phyloP scores from a whole-genome alignment of 108 stramenopile species.

The Skeletonema grethae region DNA sequence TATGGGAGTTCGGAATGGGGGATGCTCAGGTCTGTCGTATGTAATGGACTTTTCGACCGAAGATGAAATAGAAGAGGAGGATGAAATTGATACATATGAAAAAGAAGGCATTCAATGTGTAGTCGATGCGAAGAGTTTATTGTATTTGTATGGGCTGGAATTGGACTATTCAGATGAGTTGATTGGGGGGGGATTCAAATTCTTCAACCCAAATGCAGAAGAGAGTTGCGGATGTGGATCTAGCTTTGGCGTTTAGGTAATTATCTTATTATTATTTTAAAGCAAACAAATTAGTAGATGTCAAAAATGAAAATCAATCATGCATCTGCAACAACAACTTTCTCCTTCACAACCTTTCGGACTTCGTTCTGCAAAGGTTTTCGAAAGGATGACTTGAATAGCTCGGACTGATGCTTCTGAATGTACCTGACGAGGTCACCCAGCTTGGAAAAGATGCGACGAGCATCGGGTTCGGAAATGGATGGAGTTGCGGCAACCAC shows the following conservation, averaged over 20 bases:
- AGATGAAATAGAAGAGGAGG: slow-evolving; percentile 83
- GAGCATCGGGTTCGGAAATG: slow-evolving; percentile 37
- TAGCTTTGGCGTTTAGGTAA: slow-evolving; percentile 86
- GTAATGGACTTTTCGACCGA: slow-evolving; percentile 91
- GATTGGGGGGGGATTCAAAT: slow-evolving; percentile 96
- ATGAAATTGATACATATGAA: slow-evolving; percentile 74
- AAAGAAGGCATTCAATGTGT: slow-evolving; percentile 83
- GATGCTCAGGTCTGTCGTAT: slow-evolving; percentile 93
- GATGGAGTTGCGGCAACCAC: slow-evolving; percentile 39
- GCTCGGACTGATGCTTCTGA: slow-evolving; percentile 61
- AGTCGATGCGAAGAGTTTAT: slow-evolving; percentile 91
- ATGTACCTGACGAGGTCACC: slow-evolving; percentile 72
- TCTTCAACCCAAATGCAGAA: slow-evolving; percentile 98
- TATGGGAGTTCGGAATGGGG: slow-evolving; percentile 96
- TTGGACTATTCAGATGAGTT: slow-evolving; percentile 95
- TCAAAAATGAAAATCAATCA: background rate
- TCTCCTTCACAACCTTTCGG: background rate
- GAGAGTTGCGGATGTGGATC: slow-evolving; percentile 94
- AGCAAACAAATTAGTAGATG: background rate
- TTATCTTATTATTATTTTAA: too few species aligned
- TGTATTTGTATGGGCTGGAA: slow-evolving; percentile 95
- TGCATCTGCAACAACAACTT: background rate
- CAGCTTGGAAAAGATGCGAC: slow-evolving; percentile 60
- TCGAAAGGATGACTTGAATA: slow-evolving; percentile 18
- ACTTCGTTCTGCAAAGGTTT: slow-evolving; percentile 15